These are phyloP conservation scores for Prunus mira DNA, from an alignment of 306 rosid genomes.

Conservation along the genomic window DNA sequence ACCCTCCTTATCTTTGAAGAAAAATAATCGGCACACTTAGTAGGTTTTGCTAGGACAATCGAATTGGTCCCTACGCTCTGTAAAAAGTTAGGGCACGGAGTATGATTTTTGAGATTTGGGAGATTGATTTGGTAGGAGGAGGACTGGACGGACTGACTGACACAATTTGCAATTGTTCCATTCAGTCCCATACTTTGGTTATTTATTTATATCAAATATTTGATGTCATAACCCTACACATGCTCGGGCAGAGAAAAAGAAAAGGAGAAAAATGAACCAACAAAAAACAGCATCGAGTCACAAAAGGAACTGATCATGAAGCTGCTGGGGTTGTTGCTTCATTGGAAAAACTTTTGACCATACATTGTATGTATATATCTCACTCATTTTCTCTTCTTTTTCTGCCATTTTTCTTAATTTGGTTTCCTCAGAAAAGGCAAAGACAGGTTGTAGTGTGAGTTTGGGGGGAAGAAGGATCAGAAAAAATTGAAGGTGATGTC, in stretches of 20 bases:
- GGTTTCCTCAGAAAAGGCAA: conserved; percentile 33
- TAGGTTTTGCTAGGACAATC: conserved; percentile 11
- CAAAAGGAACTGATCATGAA: conserved; percentile 38
- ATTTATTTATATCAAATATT: no score
- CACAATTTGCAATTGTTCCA: no score
- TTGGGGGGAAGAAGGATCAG: conserved; percentile 30
- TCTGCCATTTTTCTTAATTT: conserved; percentile 19
- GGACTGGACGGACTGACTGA: no score
- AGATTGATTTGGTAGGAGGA: no score
- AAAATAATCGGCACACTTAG: background rate
- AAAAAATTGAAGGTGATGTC: conserved; percentile 50
- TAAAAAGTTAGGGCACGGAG: no score
- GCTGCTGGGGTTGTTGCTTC: conserved; percentile 38
- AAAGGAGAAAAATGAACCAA: conserved; percentile 62
- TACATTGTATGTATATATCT: conserved; percentile 9
- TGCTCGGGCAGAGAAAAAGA: conserved; percentile 67
- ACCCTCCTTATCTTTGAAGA: background rate
- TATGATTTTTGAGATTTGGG: no score
- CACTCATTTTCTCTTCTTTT: conserved; percentile 13
- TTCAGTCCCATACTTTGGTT: conserved; percentile 37
- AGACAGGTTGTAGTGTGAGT: conserved; percentile 29
- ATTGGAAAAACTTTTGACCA: conserved; percentile 66
- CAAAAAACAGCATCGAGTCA: conserved; percentile 26
- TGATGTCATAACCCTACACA: conserved; percentile 45
- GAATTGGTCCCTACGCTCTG: conserved; percentile 10